A percentile compares a stretch with the other conserved stretches of the same genome.
Conservation (phyloP, 1,284 basidiomycete species). For the Vanrija pseudolonga region DNA sequence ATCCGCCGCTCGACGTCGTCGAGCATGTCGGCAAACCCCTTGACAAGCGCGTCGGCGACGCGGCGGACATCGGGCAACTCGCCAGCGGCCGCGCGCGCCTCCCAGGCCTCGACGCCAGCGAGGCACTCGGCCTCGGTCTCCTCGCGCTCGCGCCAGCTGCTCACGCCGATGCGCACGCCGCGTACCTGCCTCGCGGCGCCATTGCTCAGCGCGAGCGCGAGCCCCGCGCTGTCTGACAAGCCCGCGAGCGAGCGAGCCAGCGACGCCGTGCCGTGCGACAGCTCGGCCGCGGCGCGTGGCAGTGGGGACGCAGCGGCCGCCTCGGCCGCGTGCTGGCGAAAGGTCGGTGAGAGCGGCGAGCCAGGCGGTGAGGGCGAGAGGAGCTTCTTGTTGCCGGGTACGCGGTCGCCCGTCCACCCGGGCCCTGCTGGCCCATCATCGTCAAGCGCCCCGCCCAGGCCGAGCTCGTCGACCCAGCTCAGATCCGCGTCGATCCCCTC, state of each 20-base stretch:
- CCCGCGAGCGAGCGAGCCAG: background rate
- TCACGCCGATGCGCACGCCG: slow-evolving; percentile 5
- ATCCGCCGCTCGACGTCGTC: slow-evolving; percentile 2
- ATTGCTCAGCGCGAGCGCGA: slow-evolving; percentile 1
- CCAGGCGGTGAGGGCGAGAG: background rate
- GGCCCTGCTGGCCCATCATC: background rate
- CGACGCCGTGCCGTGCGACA: background rate
- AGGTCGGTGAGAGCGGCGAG: background rate
- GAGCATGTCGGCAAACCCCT: slow-evolving; percentile 14
- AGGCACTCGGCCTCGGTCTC: slow-evolving; percentile 8
- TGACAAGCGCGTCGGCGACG: slow-evolving; percentile 1
- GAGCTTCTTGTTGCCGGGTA: background rate
- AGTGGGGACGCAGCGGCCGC: background rate
- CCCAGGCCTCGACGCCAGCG: slow-evolving; percentile 10
- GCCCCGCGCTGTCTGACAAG: background rate
- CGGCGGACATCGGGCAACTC: background rate
- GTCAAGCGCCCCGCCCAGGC: background rate
- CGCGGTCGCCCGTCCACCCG: slow-evolving; percentile 3
- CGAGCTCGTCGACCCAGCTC: background rate
- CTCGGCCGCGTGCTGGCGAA: background rate
- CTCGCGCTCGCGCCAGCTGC: slow-evolving; percentile 4
- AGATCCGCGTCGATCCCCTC: background rate
- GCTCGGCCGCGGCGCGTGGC: background rate
- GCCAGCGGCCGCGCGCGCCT: slow-evolving; percentile 2
- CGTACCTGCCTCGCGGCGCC: slow-evolving; percentile 2